Conservation (phyloP, 345 rosid genomes). For the Sisymbrium irio region DNA sequence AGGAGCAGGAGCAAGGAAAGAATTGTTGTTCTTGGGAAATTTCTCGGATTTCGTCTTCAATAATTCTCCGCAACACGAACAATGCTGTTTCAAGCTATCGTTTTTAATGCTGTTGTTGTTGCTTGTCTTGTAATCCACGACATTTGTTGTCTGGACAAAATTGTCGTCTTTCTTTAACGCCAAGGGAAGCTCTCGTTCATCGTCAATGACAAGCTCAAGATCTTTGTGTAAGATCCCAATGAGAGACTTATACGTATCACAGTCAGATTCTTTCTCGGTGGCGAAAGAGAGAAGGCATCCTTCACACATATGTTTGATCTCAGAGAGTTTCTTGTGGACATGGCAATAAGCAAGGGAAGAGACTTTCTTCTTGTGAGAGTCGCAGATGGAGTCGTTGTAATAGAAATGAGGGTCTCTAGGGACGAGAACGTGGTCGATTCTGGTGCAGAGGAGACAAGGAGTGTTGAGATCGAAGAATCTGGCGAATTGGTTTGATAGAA, state of each 20-base stretch:
- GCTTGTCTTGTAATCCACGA: slow-evolving; percentile 20
- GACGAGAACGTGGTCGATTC: slow-evolving; percentile 67
- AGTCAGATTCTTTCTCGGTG: slow-evolving; percentile 67
- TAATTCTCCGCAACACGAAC: slow-evolving; percentile 73
- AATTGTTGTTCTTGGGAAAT: slow-evolving; percentile 29
- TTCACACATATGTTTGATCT: slow-evolving; percentile 80
- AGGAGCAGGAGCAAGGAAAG: slow-evolving; percentile 65
- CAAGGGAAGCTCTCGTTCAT: slow-evolving; percentile 50
- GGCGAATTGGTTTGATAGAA: slow-evolving; percentile 62
- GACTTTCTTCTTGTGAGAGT: slow-evolving; percentile 70
- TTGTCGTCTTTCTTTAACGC: slow-evolving; percentile 40
- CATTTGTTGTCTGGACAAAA: slow-evolving; percentile 15
- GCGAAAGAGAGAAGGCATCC: slow-evolving; percentile 94
- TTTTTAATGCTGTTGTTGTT: not conserved
- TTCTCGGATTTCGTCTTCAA: slow-evolving; percentile 44
- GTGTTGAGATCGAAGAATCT: slow-evolving; percentile 67
- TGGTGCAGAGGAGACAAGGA: slow-evolving; percentile 87
- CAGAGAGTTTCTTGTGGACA: slow-evolving; percentile 76
- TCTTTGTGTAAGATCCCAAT: slow-evolving; percentile 77
- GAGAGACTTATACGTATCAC: slow-evolving; percentile 74
- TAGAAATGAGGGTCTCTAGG: slow-evolving; percentile 49
- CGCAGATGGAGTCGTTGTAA: slow-evolving; percentile 80
- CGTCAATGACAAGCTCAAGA: slow-evolving; percentile 64
- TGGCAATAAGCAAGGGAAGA: slow-evolving; percentile 83
- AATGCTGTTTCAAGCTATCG: slow-evolving; percentile 27